Conservation (phyloP, 2,329 filamentous ascomycete genomes). For the Sarocladium strictum region DNA sequence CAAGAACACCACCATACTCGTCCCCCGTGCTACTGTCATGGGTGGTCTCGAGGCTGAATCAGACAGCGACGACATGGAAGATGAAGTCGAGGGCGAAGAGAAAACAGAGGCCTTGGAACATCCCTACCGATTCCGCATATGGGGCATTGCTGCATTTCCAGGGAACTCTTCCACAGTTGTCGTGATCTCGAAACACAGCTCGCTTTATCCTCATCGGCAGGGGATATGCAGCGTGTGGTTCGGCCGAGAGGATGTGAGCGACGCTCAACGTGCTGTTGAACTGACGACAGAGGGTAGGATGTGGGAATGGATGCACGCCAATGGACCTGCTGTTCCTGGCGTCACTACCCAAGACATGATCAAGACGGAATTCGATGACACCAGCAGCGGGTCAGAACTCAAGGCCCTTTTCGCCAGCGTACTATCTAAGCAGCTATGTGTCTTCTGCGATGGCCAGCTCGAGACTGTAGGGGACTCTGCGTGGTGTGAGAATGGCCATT, state of each 20-base stretch:
- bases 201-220: constrained; percentile 40
- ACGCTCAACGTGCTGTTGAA: not conserved
- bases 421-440: constrained; percentile 34
- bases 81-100: constrained; percentile 19
- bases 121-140: constrained; percentile 44
- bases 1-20: constrained; percentile 34
- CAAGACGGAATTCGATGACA: constrained; percentile 12
- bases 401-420: constrained; percentile 32
- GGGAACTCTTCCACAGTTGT: constrained; percentile 46
- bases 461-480: constrained; percentile 26
- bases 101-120: constrained; percentile 33
- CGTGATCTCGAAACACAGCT: constrained; percentile 43
- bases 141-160: constrained; percentile 46
- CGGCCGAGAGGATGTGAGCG: constrained; percentile 16
- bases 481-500: constrained; percentile 32
- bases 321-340: constrained; percentile 39
- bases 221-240: constrained; percentile 32
- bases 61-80: constrained; percentile 20
- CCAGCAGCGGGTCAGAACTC: constrained; percentile 19
- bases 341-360: constrained; percentile 20
- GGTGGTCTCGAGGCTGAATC: constrained; percentile 27
- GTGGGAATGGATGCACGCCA: constrained; percentile 56
- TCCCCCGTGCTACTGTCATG: constrained; percentile 40
- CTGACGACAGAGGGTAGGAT: constrained; percentile 49
- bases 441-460: constrained; percentile 38